A percentile compares a stretch with the other conserved stretches of the same genome.
phyloP scores from a whole-genome alignment of 345 rosid species.

The Euphorbia tirucalli region DNA sequence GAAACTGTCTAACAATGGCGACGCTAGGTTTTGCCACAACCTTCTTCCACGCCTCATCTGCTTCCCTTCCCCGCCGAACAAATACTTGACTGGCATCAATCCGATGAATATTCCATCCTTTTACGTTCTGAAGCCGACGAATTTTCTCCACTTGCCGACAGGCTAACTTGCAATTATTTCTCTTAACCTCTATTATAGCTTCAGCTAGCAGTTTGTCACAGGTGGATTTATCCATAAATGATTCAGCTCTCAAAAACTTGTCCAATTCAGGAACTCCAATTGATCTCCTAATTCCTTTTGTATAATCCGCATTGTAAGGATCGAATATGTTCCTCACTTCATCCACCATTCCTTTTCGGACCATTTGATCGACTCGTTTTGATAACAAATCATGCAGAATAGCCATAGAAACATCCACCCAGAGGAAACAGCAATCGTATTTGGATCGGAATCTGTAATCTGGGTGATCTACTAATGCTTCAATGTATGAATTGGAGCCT shows the following conservation, averaged over 20 bases:
- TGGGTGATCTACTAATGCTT: constrained; percentile 47
- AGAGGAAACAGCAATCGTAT: constrained; percentile 64
- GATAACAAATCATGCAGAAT: constrained; percentile 44
- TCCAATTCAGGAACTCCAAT: constrained; percentile 83
- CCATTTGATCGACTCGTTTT: constrained; percentile 74
- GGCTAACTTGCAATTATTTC: constrained; percentile 51
- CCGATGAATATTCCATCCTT: constrained; percentile 64
- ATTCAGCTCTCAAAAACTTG: constrained; percentile 42
- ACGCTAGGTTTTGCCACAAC: constrained; percentile 53
- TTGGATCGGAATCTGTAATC: constrained; percentile 33
- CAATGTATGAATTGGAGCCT: constrained; percentile 74
- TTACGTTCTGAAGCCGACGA: constrained; percentile 39
- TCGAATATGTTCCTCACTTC: constrained; percentile 55
- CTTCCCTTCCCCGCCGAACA: constrained; percentile 30
- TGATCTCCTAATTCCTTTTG: constrained; percentile 49
- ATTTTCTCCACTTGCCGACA: constrained; percentile 66
- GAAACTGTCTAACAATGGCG: constrained; percentile 55
- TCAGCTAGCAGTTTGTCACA: constrained; percentile 34
- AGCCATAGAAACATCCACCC: constrained; percentile 69
- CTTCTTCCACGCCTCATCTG: constrained; percentile 64
- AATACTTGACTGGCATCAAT: constrained; percentile 71
- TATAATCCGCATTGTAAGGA: constrained; percentile 32
- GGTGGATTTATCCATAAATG: constrained; percentile 26
- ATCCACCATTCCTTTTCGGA: constrained; percentile 58
- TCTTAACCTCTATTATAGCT: constrained; percentile 55